Evolutionary conservation across 2,329 filamentous ascomycete genomes (phyloP).

Genomic region (Venturia nashicola): DNA sequence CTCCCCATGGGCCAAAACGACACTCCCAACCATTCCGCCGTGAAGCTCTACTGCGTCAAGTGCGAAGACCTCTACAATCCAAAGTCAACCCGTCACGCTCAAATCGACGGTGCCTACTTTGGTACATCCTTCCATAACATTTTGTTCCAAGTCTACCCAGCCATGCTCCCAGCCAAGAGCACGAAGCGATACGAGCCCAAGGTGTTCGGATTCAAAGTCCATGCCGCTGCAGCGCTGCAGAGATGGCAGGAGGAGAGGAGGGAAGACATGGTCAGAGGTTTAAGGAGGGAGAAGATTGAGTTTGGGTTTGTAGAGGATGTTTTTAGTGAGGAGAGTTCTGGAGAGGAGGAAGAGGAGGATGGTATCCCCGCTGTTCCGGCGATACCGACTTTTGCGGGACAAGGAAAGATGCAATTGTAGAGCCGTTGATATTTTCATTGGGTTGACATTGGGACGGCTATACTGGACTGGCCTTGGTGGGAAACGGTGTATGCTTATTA

Average conservation of each 20-base stretch:
- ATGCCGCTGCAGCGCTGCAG: constrained; percentile 74
- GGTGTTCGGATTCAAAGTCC: constrained; percentile 92
- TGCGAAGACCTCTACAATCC: constrained; percentile 99
- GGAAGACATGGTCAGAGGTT: constrained; percentile 67
- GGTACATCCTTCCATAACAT: constrained; percentile 98
- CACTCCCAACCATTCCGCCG: constrained; percentile 72
- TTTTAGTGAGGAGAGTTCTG: constrained; percentile 47
- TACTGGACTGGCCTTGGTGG: background rate
- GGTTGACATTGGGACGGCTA: background rate
- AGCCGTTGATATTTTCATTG: background rate
- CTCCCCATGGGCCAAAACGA: constrained; percentile 93
- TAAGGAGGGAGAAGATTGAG: constrained; percentile 58
- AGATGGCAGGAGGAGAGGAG: constrained; percentile 80
- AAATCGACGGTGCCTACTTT: constrained; percentile 96
- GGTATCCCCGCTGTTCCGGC: background rate
- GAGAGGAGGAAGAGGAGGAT: constrained; percentile 36
- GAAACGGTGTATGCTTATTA: background rate
- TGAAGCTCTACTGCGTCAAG: constrained; percentile 92
- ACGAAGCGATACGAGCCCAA: constrained; percentile 76
- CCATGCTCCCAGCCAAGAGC: constrained; percentile 76
- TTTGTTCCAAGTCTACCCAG: constrained; percentile 94
- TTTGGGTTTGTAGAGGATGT: constrained; percentile 55
- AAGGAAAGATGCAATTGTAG: background rate
- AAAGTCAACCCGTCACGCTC: constrained; percentile 88
- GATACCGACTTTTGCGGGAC: background rate